Evolutionary conservation across 805 yeast genomes (phyloP).

Genomic region (Saturnispora mendoncae): DNA sequence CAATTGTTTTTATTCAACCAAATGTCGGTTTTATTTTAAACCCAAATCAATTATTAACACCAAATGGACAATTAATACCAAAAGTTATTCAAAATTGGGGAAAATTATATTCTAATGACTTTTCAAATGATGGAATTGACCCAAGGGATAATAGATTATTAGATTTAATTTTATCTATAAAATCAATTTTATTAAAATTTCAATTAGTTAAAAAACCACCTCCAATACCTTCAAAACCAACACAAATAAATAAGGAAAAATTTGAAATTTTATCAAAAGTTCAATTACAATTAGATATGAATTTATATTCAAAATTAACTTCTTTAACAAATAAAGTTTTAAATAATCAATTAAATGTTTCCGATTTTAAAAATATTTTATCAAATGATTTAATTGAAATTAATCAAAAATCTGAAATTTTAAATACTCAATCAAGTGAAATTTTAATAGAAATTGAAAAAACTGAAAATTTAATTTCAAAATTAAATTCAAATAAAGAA

Average conservation of each 20-base stretch:
- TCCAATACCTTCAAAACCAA: slow-evolving; percentile 27
- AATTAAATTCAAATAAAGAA: not conserved
- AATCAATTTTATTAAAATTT: not conserved
- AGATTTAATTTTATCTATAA: slow-evolving; percentile 17
- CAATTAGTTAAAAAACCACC: slow-evolving; percentile 12
- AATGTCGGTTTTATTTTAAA: slow-evolving; percentile 39
- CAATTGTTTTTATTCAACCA: slow-evolving; percentile 47
- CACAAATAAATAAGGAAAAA: not conserved
- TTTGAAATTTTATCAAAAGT: not conserved
- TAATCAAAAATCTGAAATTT: not conserved
- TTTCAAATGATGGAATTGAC: slow-evolving; percentile 19
- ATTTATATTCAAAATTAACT: not conserved
- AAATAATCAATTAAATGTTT: not conserved
- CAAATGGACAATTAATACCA: slow-evolving; percentile 60
- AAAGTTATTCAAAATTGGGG: slow-evolving; percentile 60
- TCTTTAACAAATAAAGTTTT: not conserved
- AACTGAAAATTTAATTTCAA: not conserved
- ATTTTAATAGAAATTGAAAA: not conserved
- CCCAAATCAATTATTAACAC: slow-evolving; percentile 53
- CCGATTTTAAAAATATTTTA: not conserved
- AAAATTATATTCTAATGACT: slow-evolving; percentile 13
- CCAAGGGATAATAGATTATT: slow-evolving; percentile 25
- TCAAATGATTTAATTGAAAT: slow-evolving; percentile 3
- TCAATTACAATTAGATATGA: slow-evolving; percentile 3
- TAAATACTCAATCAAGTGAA: not conserved